Conservation (phyloP, 2,329 filamentous ascomycete genomes). For the Metarhizium rileyi region DNA sequence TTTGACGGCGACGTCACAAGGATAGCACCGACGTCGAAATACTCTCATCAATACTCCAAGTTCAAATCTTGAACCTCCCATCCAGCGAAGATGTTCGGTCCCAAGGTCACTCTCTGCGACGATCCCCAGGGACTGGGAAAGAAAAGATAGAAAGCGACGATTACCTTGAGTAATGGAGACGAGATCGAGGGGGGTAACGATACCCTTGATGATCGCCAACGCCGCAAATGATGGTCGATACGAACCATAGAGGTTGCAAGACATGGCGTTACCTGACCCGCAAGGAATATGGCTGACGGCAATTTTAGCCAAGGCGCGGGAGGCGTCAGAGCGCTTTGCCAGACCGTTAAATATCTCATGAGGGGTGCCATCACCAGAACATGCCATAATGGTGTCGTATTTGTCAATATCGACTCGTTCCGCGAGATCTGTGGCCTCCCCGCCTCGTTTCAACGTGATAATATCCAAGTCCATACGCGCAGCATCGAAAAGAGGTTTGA, state of each 20-base stretch:
- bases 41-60: slow-evolving; percentile 74
- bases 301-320: slow-evolving; percentile 61
- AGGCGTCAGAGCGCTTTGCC: slow-evolving; percentile 64
- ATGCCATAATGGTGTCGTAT: slow-evolving; percentile 79
- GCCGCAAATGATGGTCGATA: slow-evolving; percentile 66
- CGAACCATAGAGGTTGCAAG: slow-evolving; percentile 79
- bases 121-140: slow-evolving; percentile 83
- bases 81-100: slow-evolving; percentile 87
- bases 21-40: slow-evolving; percentile 68
- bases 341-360: slow-evolving; percentile 95
- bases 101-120: slow-evolving; percentile 83
- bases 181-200: slow-evolving; percentile 75
- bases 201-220: slow-evolving; percentile 76
- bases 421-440: slow-evolving; percentile 71
- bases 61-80: slow-evolving; percentile 79
- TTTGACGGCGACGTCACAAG: slow-evolving; percentile 80
- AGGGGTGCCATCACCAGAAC: slow-evolving; percentile 84
- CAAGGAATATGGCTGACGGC: slow-evolving; percentile 84
- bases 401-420: slow-evolving; percentile 65
- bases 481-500: slow-evolving; percentile 73
- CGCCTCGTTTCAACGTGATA: slow-evolving; percentile 58
- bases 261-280: slow-evolving; percentile 90
- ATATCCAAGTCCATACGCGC: slow-evolving; percentile 70
- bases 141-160: slow-evolving; percentile 68
- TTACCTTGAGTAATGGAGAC: slow-evolving; percentile 79